Evolutionary conservation across 495 filamentous ascomycete species (phyloP).

Genomic region (Hypoxylon fragiforme): DNA sequence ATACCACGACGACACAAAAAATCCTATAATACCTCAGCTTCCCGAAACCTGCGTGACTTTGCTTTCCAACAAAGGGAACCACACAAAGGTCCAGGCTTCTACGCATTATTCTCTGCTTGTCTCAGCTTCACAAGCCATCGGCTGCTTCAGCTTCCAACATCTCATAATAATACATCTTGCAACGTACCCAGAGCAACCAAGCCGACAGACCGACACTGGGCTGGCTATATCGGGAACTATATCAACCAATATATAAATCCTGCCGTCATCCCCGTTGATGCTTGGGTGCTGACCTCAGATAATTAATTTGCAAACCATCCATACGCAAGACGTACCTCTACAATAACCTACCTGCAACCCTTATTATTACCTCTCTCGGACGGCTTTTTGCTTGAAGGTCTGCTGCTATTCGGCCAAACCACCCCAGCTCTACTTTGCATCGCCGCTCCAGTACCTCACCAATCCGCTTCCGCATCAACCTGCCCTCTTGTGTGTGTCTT

Average conservation of each 20-base stretch:
- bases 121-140: slow-evolving; percentile 34
- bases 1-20: slow-evolving; percentile 33
- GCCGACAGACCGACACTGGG: slow-evolving; percentile 20
- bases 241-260: slow-evolving; percentile 37
- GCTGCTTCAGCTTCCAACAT: slow-evolving; percentile 29
- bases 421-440: slow-evolving; percentile 39
- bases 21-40: slow-evolving; percentile 37
- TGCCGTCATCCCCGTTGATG: slow-evolving; percentile 40
- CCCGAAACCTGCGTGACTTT: slow-evolving; percentile 40
- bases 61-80: slow-evolving; percentile 25
- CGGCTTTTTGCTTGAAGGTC: neutral
- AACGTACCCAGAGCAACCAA: slow-evolving; percentile 7
- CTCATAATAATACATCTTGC: slow-evolving; percentile 22
- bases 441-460: slow-evolving; percentile 41
- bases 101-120: slow-evolving; percentile 39
- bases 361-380: no score
- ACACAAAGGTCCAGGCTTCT: slow-evolving; percentile 31
- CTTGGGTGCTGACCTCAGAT: slow-evolving; percentile 44
- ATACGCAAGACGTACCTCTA: slow-evolving; percentile 18
- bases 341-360: no score
- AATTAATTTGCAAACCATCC: slow-evolving; percentile 34
- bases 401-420: slow-evolving; percentile 41
- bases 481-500: slow-evolving; percentile 22
- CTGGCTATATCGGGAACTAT: slow-evolving; percentile 27
- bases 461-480: slow-evolving; percentile 39